Percentiles rank a stretch among this genome's conserved stretches.
Evolutionary conservation across 805 yeast species (phyloP).

Genomic region (Saturnispora dispora): DNA sequence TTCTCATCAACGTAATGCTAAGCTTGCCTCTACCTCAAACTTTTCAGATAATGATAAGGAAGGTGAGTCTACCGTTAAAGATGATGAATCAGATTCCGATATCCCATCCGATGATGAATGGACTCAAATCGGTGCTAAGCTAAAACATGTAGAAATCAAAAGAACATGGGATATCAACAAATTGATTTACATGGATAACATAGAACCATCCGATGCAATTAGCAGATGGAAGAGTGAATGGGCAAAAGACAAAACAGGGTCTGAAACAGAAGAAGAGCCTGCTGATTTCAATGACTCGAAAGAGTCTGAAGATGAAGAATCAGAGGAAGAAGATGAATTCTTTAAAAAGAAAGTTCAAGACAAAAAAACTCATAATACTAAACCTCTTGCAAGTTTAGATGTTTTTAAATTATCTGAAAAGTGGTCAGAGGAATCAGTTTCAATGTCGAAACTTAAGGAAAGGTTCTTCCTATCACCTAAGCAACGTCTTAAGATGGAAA

Average conservation of each 20-base stretch:
- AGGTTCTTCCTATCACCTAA: conserved; percentile 51
- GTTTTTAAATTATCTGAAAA: conserved; percentile 37
- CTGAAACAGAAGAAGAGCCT: conserved; percentile 28
- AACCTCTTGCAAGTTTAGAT: conserved; percentile 20
- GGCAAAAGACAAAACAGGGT: not conserved
- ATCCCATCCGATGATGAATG: conserved; percentile 32
- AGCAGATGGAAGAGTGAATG: conserved; percentile 59
- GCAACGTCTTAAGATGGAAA: conserved; percentile 26
- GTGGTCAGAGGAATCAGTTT: conserved; percentile 32
- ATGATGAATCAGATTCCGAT: conserved; percentile 44
- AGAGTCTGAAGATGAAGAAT: conserved; percentile 26
- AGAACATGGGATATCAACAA: conserved; percentile 74
- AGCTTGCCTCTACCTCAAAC: conserved; percentile 43
- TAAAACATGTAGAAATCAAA: conserved; percentile 42
- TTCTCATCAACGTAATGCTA: conserved; percentile 50
- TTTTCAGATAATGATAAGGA: conserved; percentile 37
- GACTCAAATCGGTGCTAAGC: conserved; percentile 47
- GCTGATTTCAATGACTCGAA: conserved; percentile 29
- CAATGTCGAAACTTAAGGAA: conserved; percentile 33
- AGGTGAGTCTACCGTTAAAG: conserved; percentile 38
- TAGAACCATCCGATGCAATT: conserved; percentile 65
- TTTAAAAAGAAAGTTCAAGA: conserved; percentile 37
- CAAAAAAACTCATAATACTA: conserved; percentile 24
- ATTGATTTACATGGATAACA: conserved; percentile 67
- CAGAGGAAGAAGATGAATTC: conserved; percentile 44